Evolutionary conservation across 2,329 filamentous ascomycete genomes (phyloP).

Genomic region (Trichoderma guizhouense): DNA sequence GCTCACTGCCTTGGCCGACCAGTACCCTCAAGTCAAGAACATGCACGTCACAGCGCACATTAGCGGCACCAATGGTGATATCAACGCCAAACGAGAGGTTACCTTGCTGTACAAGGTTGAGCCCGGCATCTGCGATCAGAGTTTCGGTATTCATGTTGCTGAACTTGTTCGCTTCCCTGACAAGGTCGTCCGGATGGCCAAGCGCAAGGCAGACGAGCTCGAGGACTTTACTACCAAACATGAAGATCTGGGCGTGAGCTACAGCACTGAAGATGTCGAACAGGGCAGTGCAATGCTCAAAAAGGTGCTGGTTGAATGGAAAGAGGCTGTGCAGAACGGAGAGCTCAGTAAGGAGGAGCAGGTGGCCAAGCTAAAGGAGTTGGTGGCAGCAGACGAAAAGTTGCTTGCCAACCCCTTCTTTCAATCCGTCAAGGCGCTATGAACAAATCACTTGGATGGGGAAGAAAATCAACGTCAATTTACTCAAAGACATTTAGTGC

Average conservation of each 20-base stretch:
- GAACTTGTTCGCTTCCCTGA: constrained; percentile 94
- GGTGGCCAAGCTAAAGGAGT: constrained; percentile 70
- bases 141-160: constrained; percentile 96
- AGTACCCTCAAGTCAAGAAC: constrained; percentile 84
- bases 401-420: constrained; percentile 67
- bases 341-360: constrained; percentile 70
- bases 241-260: constrained; percentile 57
- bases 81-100: constrained; percentile 70
- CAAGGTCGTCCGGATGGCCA: constrained; percentile 99
- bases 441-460: constrained; percentile 31
- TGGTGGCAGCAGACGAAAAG: constrained; percentile 71
- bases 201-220: constrained; percentile 94
- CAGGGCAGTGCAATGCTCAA: constrained; percentile 84
- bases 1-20: constrained; percentile 83
- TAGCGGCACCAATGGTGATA: constrained; percentile 44
- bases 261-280: constrained; percentile 82
- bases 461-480: neutral
- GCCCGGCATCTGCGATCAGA: constrained; percentile 92
- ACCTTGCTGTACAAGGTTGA: constrained; percentile 96
- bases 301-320: constrained; percentile 79
- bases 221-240: constrained; percentile 90
- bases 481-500: neutral
- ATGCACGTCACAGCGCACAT: constrained; percentile 97
- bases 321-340: constrained; percentile 63
- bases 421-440: constrained; percentile 57